A percentile compares a stretch with the other conserved stretches of the same genome.
phyloP scores from a whole-genome alignment of 805 yeast species.

The Wickerhamomyces chaumierensis region DNA sequence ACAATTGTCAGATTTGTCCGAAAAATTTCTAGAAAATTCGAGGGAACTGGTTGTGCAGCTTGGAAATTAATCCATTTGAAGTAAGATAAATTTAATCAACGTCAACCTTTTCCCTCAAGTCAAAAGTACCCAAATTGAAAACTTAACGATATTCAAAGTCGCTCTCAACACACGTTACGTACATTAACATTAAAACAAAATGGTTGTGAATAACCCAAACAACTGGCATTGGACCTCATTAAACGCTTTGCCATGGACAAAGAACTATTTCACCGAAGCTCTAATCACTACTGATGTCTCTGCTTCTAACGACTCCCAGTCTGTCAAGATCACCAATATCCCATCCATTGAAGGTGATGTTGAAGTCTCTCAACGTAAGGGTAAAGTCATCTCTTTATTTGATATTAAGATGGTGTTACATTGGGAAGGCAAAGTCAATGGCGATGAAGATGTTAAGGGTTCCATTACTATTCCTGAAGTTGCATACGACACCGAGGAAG shows the following conservation, averaged over 20 bases:
- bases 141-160: no score
- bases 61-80: no score
- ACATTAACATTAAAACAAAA: no score
- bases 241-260: slow-evolving; percentile 90
- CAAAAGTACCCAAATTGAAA: no score
- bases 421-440: slow-evolving; percentile 35
- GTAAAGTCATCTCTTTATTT: slow-evolving; percentile 85
- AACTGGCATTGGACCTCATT: slow-evolving; percentile 99
- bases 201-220: slow-evolving; percentile 95
- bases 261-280: slow-evolving; percentile 55
- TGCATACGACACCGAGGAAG: slow-evolving; percentile 81
- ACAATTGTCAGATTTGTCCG: no score
- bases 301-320: slow-evolving; percentile 20
- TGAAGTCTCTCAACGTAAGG: slow-evolving; percentile 94
- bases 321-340: slow-evolving; percentile 23
- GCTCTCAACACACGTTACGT: no score
- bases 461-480: slow-evolving; percentile 80
- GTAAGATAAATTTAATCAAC: no score
- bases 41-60: no score
- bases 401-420: slow-evolving; percentile 61
- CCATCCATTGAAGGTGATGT: slow-evolving; percentile 79
- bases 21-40: no score
- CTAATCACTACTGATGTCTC: slow-evolving; percentile 35
- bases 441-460: slow-evolving; percentile 44
- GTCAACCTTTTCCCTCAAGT: no score